Evolutionary conservation across 805 yeast genomes (phyloP).

Genomic region (Candida glaebosa): DNA sequence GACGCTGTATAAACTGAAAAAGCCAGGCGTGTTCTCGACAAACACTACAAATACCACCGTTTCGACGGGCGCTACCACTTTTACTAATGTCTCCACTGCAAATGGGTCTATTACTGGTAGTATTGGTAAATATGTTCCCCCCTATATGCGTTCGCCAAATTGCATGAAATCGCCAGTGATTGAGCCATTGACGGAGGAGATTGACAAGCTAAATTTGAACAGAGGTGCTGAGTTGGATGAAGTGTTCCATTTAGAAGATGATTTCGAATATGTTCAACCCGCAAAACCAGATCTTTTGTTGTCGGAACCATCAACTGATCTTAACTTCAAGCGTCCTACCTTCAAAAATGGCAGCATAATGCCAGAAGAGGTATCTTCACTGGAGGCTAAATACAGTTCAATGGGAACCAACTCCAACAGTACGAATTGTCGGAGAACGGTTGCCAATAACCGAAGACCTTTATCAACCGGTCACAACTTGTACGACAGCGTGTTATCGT

Average conservation of each 20-base stretch:
- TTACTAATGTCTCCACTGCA: conserved; percentile 1
- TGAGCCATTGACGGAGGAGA: conserved; percentile 33
- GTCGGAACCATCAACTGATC: not conserved
- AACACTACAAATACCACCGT: not conserved
- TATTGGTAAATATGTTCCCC: conserved; percentile 39
- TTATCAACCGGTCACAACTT: conserved; percentile 8
- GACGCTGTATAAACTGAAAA: conserved; percentile 16
- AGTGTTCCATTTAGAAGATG: conserved; percentile 43
- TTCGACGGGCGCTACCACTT: conserved; percentile 1
- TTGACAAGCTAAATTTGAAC: conserved; percentile 24
- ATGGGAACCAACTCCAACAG: not conserved
- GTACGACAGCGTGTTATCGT: conserved; percentile 6
- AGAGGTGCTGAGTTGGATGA: conserved; percentile 28
- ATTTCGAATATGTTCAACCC: conserved; percentile 19
- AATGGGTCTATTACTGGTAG: conserved; percentile 6
- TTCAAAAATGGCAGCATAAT: not conserved
- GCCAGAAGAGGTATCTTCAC: not conserved
- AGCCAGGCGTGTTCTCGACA: not conserved
- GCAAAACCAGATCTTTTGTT: conserved; percentile 3
- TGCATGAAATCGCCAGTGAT: conserved; percentile 30
- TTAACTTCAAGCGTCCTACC: not conserved
- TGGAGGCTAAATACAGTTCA: not conserved
- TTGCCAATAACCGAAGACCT: conserved; percentile 10
- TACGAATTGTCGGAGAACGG: not conserved
- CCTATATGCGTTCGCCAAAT: conserved; percentile 38